Evolutionary conservation across 2,329 filamentous ascomycete genomes (phyloP).

Genomic region (Clonostachys rhizophaga): DNA sequence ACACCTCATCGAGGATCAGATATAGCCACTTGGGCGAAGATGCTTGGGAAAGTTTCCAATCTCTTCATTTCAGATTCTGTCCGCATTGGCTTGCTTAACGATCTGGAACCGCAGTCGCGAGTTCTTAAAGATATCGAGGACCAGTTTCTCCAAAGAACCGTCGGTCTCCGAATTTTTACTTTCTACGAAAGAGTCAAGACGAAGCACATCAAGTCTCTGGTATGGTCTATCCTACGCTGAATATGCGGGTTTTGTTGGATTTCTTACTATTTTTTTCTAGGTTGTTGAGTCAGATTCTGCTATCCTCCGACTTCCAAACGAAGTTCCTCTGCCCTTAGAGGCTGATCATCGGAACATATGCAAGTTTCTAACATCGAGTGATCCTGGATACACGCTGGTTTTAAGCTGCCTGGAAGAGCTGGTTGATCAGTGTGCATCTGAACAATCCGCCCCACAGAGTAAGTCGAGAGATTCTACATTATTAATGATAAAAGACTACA

Average conservation of each 20-base stretch:
- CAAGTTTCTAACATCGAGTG: neutral
- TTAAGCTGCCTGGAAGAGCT: neutral
- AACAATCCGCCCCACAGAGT: too few species aligned
- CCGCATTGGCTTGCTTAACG: conserved; percentile 11
- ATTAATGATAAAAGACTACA: too few species aligned
- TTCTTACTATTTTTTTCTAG: conserved; percentile 4
- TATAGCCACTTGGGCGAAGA: conserved; percentile 10
- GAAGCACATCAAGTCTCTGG: too few species aligned
- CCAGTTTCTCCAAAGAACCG: neutral
- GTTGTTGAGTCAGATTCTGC: conserved; percentile 17
- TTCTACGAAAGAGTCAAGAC: conserved; percentile 11
- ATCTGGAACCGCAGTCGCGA: conserved; percentile 6
- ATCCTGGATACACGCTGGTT: neutral
- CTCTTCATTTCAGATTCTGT: conserved; percentile 6
- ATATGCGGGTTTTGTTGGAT: neutral
- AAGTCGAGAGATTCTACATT: too few species aligned
- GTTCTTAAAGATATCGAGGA: neutral
- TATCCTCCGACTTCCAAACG: conserved; percentile 9
- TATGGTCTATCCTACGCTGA: too few species aligned
- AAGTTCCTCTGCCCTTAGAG: conserved; percentile 11
- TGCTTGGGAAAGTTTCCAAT: conserved; percentile 12
- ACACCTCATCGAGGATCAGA: conserved; percentile 22
- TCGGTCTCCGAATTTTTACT: conserved; percentile 9
- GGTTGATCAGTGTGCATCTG: neutral
- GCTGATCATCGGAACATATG: conserved; percentile 17